Evolutionary conservation across 495 filamentous ascomycete species (phyloP).

Genomic region (Penicillium desertorum): DNA sequence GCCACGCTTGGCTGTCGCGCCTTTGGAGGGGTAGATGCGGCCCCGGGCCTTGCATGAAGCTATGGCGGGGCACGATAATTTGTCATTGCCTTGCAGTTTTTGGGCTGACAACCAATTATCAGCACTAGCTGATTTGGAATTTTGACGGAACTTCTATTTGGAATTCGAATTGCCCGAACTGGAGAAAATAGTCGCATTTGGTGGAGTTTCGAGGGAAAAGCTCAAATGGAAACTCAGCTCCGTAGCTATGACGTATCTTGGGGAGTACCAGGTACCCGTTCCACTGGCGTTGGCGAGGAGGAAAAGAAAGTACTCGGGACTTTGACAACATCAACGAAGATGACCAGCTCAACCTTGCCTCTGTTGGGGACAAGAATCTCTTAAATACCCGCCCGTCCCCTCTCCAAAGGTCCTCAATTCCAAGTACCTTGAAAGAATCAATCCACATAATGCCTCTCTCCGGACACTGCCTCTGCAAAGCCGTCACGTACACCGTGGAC

Average conservation of each 20-base stretch:
- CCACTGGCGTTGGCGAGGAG: neutral
- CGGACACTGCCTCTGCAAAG: slow-evolving; percentile 70
- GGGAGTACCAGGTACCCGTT: neutral
- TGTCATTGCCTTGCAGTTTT: slow-evolving; percentile 14
- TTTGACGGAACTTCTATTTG: neutral
- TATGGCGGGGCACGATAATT: slow-evolving; percentile 14
- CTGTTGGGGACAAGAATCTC: neutral
- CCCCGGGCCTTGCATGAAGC: slow-evolving; percentile 1
- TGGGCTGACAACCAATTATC: neutral
- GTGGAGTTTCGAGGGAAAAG: neutral
- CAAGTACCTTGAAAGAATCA: slow-evolving; percentile 39
- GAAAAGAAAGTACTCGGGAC: neutral
- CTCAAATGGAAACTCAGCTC: neutral
- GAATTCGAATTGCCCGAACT: neutral
- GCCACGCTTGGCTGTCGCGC: neutral
- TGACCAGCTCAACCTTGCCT: neutral
- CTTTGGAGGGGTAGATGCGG: neutral
- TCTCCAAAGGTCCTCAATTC: slow-evolving; percentile 32
- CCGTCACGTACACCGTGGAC: slow-evolving; percentile 62
- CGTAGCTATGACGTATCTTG: neutral
- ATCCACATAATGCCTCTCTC: slow-evolving; percentile 54
- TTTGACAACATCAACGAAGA: neutral
- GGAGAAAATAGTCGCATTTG: neutral
- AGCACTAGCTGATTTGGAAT: slow-evolving; percentile 10
- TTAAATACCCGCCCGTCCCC: slow-evolving; percentile 32